Conservation (phyloP, 805 yeast genomes). For the Henningerozyma blattae region DNA sequence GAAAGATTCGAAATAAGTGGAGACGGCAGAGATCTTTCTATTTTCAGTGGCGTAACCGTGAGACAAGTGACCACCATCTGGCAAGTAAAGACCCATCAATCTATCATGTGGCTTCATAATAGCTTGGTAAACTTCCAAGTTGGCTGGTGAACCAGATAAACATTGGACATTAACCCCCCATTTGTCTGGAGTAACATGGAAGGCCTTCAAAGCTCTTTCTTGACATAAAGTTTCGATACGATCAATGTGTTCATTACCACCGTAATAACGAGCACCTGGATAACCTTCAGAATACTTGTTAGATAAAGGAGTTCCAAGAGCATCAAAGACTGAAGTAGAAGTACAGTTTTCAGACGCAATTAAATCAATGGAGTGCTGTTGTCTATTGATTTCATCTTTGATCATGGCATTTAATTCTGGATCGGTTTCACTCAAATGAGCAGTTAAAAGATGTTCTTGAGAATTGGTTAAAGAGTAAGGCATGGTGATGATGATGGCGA, state of each 20-base stretch:
- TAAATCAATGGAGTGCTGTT: conserved; percentile 82
- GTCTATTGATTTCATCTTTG: conserved; percentile 77
- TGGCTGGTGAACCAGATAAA: conserved; percentile 95
- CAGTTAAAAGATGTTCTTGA: conserved; percentile 56
- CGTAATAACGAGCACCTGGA: conserved; percentile 98
- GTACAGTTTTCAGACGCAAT: conserved; percentile 98
- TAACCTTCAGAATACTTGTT: conserved; percentile 98
- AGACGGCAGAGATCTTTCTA: conserved; percentile 88
- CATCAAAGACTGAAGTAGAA: conserved; percentile 89
- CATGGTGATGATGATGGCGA: conserved; percentile 13
- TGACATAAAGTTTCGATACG: conserved; percentile 88
- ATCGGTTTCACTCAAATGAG: conserved; percentile 47
- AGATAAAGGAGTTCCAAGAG: conserved; percentile 94
- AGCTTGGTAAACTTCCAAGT: conserved; percentile 92
- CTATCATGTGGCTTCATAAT: conserved; percentile 92
- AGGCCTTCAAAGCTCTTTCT: conserved; percentile 86
- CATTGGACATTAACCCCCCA: conserved; percentile 99
- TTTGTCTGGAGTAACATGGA: conserved; percentile 60
- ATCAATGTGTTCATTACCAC: conserved; percentile 96
- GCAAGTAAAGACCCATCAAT: conserved; percentile 94
- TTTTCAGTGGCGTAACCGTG: conserved; percentile 96
- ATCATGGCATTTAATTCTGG: conserved; percentile 69
- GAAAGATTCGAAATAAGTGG: conserved; percentile 96
- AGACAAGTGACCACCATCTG: conserved; percentile 97
- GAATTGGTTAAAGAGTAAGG: conserved; percentile 42